Base-by-base conservation (phyloP, 2,329 filamentous ascomycete genomes). In the Tolypocladium paradoxum region DNA sequence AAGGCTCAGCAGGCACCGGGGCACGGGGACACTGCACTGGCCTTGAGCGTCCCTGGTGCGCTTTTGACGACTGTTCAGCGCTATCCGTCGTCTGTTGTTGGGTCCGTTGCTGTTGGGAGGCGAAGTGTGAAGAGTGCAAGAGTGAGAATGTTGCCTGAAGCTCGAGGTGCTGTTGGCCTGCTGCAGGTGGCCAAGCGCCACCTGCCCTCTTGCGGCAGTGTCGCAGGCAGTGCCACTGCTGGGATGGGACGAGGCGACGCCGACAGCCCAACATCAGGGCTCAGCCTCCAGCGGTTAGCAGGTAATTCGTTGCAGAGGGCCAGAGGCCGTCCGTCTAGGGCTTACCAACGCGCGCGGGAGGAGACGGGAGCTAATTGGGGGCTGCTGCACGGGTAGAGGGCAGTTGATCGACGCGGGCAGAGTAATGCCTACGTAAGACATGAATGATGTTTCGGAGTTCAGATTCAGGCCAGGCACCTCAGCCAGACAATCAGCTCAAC, bases 311-410 rank as follows among this genome's bases (percentile, higher is more conserved):
- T 47, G 27, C 5, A 9, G 14, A 27, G 40, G 22, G n/a, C n/a
- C n/a, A n/a, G n/a, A n/a, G n/a, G n/a, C n/a, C n/a, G n/a, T n/a
- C 16, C 24, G 8, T n/a, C 33, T 14, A 8, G 24, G 20, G 9
- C 20, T 27, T 4, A 33, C 20, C 22, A n/a, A 33, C 18, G 35
- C 29, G 46, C 46, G 46, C 51, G 51, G 46, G 14, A 53, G 18
- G 34, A 53, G 34, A 47, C 46, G 51, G 36, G 20, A 34, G 36
- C 46, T 53, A 45, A 49, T 48, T 52, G 35, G 35, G 40, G 51
- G 51, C 27, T 31, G 7, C 14, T 4, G 24, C n/a, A n/a, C n/a
- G n/a, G n/a, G n/a, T 18, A 29, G 40, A 27, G 18, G 24, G 12
- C n/a, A 12, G 24, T 18, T 4, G 6, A 9, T 6, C 9, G 24